Evolutionary conservation across 78 protist genomes (phyloP).

Genomic region (Diacronema lutheri): DNA sequence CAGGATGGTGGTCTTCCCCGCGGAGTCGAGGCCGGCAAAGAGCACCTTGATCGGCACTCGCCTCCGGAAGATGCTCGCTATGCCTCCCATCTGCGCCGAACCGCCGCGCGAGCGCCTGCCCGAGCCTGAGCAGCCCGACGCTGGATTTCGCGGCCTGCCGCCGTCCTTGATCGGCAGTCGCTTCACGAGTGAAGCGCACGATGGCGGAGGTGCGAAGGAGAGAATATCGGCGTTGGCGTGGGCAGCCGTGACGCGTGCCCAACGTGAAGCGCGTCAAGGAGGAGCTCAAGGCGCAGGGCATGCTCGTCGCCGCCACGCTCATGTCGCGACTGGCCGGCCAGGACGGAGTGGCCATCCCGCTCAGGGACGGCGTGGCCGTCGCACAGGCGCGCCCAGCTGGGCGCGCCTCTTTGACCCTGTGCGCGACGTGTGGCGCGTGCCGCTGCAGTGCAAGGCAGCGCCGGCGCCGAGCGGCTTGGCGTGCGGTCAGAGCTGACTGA

Average conservation of each 20-base stretch:
- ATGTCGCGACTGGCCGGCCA: no score
- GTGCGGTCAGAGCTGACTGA: no score
- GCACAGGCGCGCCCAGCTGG: neutral
- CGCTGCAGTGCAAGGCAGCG: neutral
- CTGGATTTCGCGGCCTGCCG: no score
- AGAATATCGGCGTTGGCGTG: no score
- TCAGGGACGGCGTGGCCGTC: neutral
- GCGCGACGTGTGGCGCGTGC: neutral
- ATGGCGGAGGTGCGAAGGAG: no score
- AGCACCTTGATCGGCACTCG: neutral
- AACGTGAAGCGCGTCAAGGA: neutral
- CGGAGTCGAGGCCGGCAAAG: neutral
- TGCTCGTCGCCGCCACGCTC: neutral
- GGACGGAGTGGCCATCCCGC: neutral
- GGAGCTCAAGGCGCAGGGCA: neutral
- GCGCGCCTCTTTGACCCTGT: neutral
- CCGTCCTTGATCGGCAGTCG: no score
- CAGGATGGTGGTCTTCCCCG: conserved; percentile 9
- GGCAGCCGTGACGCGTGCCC: no score
- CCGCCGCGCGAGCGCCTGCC: no score
- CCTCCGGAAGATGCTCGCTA: neutral
- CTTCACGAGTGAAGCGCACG: no score
- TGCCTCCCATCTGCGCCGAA: no score
- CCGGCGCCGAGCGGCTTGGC: no score
- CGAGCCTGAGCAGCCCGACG: no score